Percentiles rank a stretch among this genome's conserved stretches.
phyloP scores from a whole-genome alignment of 1,284 basidiomycete species.

The Pascua sp. region DNA sequence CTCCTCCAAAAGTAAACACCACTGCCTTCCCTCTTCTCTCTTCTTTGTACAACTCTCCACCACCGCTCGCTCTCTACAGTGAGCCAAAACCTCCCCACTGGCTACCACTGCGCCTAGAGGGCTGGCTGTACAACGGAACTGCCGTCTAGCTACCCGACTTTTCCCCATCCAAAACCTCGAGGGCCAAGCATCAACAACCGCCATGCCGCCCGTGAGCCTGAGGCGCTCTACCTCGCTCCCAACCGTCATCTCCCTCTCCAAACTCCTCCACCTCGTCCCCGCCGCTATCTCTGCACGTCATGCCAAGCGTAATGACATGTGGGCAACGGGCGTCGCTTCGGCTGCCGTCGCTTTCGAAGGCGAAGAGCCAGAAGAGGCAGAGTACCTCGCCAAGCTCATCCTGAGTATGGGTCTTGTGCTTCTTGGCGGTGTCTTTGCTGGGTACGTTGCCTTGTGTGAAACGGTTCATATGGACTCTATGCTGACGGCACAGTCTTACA shows the following conservation, averaged over 20 bases:
- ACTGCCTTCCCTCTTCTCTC: background rate
- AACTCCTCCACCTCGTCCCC: slow-evolving; percentile 34
- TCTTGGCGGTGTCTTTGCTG: slow-evolving; percentile 77
- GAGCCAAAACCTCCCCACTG: too few species aligned
- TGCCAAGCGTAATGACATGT: slow-evolving; percentile 6
- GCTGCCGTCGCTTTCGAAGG: background rate
- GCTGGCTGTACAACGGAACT: background rate
- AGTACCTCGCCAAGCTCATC: slow-evolving; percentile 64
- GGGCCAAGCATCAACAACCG: background rate
- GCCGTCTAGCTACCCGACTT: background rate
- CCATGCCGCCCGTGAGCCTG: slow-evolving; percentile 19
- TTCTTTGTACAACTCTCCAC: background rate
- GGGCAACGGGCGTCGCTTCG: background rate
- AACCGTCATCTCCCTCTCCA: slow-evolving; percentile 37
- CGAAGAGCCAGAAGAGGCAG: slow-evolving; percentile 39
- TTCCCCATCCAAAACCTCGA: background rate
- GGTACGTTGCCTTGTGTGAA: slow-evolving; percentile 54
- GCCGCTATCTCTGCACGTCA: background rate
- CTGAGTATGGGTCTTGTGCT: slow-evolving; percentile 67
- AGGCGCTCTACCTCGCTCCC: slow-evolving; percentile 23
- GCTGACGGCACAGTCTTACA: slow-evolving; percentile 57
- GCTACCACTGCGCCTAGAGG: too few species aligned
- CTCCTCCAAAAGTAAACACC: background rate
- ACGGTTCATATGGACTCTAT: background rate
- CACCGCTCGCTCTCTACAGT: too few species aligned